A percentile compares a stretch with the other conserved stretches of the same genome.
Evolutionary conservation across 2,329 filamentous ascomycete genomes (phyloP).

Genomic region (Fulvia fulva): DNA sequence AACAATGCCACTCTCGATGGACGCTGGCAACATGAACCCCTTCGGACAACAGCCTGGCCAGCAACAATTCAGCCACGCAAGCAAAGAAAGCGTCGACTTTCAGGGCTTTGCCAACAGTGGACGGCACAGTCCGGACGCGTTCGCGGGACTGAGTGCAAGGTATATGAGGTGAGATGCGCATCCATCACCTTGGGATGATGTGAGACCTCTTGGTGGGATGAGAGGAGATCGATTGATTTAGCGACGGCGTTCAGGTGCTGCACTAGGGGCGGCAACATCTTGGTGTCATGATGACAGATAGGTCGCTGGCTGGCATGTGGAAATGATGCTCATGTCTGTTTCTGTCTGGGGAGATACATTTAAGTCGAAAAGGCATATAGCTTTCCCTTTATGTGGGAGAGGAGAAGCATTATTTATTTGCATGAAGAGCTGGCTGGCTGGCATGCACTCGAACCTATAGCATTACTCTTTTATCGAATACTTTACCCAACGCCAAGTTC

Average conservation of each 20-base stretch:
- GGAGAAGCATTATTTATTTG: neutral
- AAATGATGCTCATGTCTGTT: neutral
- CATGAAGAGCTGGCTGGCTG: neutral
- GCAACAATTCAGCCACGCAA: constrained; percentile 46
- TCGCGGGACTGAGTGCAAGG: constrained; percentile 66
- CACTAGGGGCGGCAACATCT: neutral
- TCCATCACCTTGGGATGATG: neutral
- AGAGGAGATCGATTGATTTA: neutral
- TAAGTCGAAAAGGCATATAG: neutral
- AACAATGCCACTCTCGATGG: constrained; percentile 35
- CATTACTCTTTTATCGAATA: neutral
- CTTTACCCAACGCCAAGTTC: neutral
- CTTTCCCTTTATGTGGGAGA: neutral
- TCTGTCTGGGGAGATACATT: neutral
- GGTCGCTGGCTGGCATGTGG: neutral
- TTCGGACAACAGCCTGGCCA: constrained; percentile 25
- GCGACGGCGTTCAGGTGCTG: constrained; percentile 7
- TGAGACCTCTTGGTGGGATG: neutral
- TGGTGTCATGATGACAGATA: neutral
- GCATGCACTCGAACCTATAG: neutral
- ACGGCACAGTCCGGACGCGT: constrained; percentile 74
- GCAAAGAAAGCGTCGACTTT: constrained; percentile 66
- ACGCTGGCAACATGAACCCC: constrained; percentile 28
- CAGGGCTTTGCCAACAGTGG: constrained; percentile 61
- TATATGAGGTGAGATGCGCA: constrained; percentile 31